Evolutionary conservation across 805 yeast genomes (phyloP).

Genomic region (Lipomyces yamanashiensis): DNA sequence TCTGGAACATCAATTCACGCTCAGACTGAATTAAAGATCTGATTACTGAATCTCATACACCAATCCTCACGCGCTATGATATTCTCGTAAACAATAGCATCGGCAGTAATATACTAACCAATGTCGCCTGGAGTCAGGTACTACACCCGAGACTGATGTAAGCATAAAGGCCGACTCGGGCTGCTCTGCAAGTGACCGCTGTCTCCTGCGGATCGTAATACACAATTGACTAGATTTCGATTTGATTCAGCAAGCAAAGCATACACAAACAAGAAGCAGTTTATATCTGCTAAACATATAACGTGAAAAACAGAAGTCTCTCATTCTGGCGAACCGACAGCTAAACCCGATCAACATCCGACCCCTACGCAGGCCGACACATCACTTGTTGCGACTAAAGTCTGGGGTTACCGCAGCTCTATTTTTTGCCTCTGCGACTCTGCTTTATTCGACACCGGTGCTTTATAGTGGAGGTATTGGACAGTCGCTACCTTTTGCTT

Average conservation of each 20-base stretch:
- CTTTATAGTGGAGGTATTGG: constrained; percentile 1
- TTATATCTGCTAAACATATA: not conserved
- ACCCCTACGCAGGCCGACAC: constrained; percentile 4
- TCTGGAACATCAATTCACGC: too few relatives aligned
- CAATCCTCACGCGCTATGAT: too few relatives aligned
- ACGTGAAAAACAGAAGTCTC: not conserved
- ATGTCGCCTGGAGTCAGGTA: too few relatives aligned
- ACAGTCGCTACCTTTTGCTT: constrained; percentile 22
- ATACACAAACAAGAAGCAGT: not conserved
- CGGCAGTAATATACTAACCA: too few relatives aligned
- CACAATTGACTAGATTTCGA: too few relatives aligned
- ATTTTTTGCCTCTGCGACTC: constrained; percentile 28
- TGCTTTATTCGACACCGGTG: constrained; percentile 26
- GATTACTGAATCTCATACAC: too few relatives aligned
- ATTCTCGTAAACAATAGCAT: too few relatives aligned
- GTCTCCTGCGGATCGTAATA: too few relatives aligned
- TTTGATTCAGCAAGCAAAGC: not conserved
- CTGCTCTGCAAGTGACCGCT: not conserved
- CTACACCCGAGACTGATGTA: too few relatives aligned
- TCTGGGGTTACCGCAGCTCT: constrained; percentile 28
- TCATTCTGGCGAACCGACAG: constrained; percentile 18
- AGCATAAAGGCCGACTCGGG: too few relatives aligned
- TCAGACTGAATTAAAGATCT: too few relatives aligned
- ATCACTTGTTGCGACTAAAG: constrained; percentile 2
- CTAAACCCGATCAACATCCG: constrained; percentile 1